Base-by-base conservation (phyloP, 2,329 filamentous ascomycete genomes). In the Beauveria pseudobassiana region DNA sequence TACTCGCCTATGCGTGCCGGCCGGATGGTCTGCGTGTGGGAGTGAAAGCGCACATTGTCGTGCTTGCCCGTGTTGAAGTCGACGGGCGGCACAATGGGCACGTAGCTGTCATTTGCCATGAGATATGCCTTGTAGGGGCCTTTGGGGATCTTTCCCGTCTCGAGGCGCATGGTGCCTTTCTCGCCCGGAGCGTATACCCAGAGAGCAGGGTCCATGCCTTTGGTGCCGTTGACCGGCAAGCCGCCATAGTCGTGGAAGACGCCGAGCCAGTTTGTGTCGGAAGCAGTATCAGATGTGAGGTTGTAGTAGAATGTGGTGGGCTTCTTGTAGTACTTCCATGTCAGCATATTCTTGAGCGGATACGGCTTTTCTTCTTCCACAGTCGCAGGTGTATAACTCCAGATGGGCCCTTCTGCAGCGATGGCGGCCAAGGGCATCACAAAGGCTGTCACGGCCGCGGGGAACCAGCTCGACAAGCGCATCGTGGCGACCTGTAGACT, bases 61-160 rank as follows among this genome's bases (percentile, higher is more conserved):
- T 24, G 24, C 3, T 59, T 28, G 10, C 68, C 64, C 3, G 72
- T 58, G 38, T 64, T 64, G 18, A 77, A 66, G 24, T 69, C 64
- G 38, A 75, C 63, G 3, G 76, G 73, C 10, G 69, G 65, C 1
- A 73, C 69, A 3, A 77, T 69, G 68, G 71, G 74, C 48, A 67
- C 67, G 65, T 78, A 77, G 5, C 70, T 71, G 51, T 71, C 70
- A 14, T 67, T 63, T 6, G 72, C 70, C 14, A 77, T 69, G 60
- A 76, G 74, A 65, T 69, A 77, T 7, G 71, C 76, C 26, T 65
- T 68, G 65, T 75, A 78, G 3, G 64, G 65, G 5, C 75, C 74
- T 1, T 66, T 65, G 10, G 67, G 62, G 0, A 77, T 66, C 2
- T 61, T 63, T 1, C 55, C 56, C 10, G 65, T 61, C 8, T 68